Percentiles rank a stretch among this genome's conserved stretches.
Conservation (phyloP, 2,329 filamentous ascomycete genomes). For the Xylogone sp. region DNA sequence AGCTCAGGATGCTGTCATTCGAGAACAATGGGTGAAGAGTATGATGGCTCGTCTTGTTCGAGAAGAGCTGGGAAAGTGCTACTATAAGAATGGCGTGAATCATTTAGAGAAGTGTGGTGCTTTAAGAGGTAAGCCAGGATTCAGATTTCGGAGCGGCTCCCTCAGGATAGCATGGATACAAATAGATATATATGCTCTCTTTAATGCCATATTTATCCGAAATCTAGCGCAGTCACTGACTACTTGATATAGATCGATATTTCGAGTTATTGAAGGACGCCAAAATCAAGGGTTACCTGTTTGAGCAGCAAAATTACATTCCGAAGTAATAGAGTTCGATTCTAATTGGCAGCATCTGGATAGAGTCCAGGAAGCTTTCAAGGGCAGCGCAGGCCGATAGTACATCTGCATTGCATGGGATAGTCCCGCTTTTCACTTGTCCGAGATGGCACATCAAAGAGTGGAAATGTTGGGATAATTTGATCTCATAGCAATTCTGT, state of each 20-base stretch:
- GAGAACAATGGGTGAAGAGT: constrained; percentile 84
- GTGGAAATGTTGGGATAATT: not conserved
- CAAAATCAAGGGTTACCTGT: constrained; percentile 75
- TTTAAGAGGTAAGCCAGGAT: constrained; percentile 64
- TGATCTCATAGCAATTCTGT: not conserved
- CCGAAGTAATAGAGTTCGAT: constrained; percentile 36
- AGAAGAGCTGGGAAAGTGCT: constrained; percentile 83
- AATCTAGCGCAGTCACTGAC: constrained; percentile 8
- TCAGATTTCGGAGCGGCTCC: not conserved
- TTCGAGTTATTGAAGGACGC: constrained; percentile 72
- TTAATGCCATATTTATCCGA: not conserved
- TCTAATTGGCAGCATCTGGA: not conserved
- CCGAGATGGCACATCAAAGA: not conserved
- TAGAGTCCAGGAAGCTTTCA: not conserved
- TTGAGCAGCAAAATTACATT: constrained; percentile 75
- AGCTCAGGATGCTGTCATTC: constrained; percentile 76
- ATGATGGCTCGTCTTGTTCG: constrained; percentile 85
- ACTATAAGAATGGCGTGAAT: constrained; percentile 79
- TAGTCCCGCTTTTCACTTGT: not conserved
- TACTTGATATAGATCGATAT: constrained; percentile 61
- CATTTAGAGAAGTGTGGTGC: constrained; percentile 83
- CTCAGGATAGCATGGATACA: not conserved
- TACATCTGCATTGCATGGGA: not conserved
- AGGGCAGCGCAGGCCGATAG: not conserved
- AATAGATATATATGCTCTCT: not conserved